phyloP scores from a whole-genome alignment of 768 basidiomycete species.

The Boletus tomentosulus region DNA sequence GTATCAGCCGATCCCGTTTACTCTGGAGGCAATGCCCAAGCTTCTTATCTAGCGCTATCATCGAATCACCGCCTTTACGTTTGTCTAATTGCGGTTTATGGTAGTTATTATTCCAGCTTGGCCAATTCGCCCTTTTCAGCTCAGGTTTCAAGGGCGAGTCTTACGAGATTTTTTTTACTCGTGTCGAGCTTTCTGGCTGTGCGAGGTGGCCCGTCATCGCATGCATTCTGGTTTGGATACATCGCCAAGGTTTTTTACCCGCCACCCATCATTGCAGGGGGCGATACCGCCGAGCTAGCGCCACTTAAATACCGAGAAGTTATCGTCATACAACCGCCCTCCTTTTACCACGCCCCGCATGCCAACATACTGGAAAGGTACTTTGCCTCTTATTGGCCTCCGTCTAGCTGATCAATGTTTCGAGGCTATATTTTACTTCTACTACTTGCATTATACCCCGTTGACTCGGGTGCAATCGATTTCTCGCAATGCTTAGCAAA shows the following conservation, averaged over 20 bases:
- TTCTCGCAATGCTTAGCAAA: slow-evolving; percentile 11
- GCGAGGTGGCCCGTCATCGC: background rate
- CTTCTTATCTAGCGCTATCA: no score
- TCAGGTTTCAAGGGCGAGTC: no score
- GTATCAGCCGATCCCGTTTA: no score
- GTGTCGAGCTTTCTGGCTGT: background rate
- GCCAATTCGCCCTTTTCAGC: no score
- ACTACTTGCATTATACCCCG: background rate
- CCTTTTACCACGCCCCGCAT: background rate
- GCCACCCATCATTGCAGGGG: background rate
- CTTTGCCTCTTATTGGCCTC: background rate
- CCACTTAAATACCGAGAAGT: background rate
- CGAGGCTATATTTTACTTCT: background rate
- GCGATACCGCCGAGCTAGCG: no score
- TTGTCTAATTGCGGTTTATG: no score
- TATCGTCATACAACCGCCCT: background rate
- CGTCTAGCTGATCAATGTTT: background rate
- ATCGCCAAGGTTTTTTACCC: background rate
- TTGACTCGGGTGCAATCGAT: slow-evolving; percentile 1
- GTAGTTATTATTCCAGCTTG: no score
- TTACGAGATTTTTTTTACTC: no score
- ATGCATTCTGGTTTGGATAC: background rate
- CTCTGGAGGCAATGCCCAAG: no score
- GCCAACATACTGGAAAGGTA: slow-evolving; percentile 6
- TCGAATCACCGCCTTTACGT: no score